Base-by-base conservation (phyloP, 129 eudicot genomes). In the Chrysanthemum makinoi region DNA sequence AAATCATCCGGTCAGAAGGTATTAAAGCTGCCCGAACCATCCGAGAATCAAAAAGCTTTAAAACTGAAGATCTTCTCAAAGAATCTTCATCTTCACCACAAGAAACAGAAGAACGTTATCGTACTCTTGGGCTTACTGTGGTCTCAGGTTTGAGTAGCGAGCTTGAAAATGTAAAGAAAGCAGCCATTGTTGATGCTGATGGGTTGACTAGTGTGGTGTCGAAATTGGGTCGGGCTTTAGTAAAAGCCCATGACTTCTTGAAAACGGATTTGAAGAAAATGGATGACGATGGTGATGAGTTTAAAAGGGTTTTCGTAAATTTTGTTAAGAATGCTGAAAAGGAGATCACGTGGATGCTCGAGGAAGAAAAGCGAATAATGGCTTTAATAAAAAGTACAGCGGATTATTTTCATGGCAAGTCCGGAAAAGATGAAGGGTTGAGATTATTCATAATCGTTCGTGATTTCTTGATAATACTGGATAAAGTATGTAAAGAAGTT, bases 1-100 rank as follows among this genome's bases (percentile, higher is more conserved):
- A 95, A 53, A 90, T 95, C 63, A 88, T 95, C 63, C 97, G 99
- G 2, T 84, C 99, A 35, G 99, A 95, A 83, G 99, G 99, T 8
- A 51, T 84, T 68, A 81, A 86, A 65, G 96, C 96, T 62, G 89
- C 80, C 22, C 89, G 96, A 47, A 81, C 81, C n/a, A 68, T 74
- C 66, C 77, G 84, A 53, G 95, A 87, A 75, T 84, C 75, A 65
- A 70, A 76, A 72, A 85, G 91, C 66, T 66, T 79, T 30, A 87
- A 80, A 68, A 85, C 95, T 10, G 93, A 84, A 6, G 92, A 89
- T 75, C 92, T 81, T 30, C 72, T 85, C 7, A 87, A 86, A 67
- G 97, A 86, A 39, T 20, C 68, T 55, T 78, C 77, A 30, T 64
- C 68, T 14, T 64, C 77, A 55, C 7, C 80, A 7, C 55, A 75